Base-by-base conservation (phyloP, 2,329 filamentous ascomycete species). In the Penicillium sp. region DNA sequence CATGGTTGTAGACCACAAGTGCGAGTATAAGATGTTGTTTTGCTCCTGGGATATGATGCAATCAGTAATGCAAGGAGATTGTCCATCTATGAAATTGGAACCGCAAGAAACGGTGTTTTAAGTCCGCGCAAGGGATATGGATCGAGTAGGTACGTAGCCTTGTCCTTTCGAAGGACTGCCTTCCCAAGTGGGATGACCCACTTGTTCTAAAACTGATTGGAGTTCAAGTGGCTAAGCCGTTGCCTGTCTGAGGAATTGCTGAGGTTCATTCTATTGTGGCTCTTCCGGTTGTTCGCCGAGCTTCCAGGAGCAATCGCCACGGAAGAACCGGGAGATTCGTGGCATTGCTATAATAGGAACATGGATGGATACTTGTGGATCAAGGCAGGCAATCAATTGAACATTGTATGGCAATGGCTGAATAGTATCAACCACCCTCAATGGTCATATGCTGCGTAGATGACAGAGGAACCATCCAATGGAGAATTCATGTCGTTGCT, bases 71-170 rank as follows among this genome's bases (percentile, higher is more conserved):
- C 41, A 60, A 59, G 55, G 56, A 44, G 53, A 55, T 14, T 39
- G 7, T 18, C 18, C 33, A n/a, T 40, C 16, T 46, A 38, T 16
- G 42, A 18, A 25, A 31, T 41, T 40, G 43, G 52, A 55, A 54
- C 50, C 49, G 41, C 38, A 19, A 36, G 39, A 52, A 27, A 43
- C 30, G 29, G 39, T 47, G 47, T 50, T 49, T 27, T 36, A 33
- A 18, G 39, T 52, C 36, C 43, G 46, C 47, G 56, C 58, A 60
- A 60, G 58, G 58, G 58, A 58, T 45, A 45, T 58, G 55, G 55
- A 37, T 58, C 58, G n/a, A n/a, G n/a, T 5, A 59, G 54, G 56
- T 59, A 59, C 58, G 44, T 55, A 50, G 55, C 52, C 49, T 47
- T 16, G 33, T 41, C 39, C 39, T 45, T 41, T 36, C 11, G 8